Evolutionary conservation across 306 rosid genomes (phyloP), one percentile per base, ranked within the genome.

Genomic region (Trifolium fragiferum): DNA sequence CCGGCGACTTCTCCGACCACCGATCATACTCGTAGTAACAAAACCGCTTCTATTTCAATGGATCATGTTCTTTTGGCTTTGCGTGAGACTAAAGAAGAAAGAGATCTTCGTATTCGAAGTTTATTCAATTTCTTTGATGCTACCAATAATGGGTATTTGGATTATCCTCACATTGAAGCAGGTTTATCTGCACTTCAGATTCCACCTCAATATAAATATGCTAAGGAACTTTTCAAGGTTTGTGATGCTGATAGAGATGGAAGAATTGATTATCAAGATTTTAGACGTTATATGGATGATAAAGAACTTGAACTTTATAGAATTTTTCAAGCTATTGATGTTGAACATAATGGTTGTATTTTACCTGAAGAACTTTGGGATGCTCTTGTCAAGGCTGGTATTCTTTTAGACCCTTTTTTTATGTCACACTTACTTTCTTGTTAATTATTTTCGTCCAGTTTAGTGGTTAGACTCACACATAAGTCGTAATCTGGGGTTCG

Each of bases 301-400:
- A 86, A 86, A 79, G 89, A 86, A 57, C 70, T 86, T 57, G 87
- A 86, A 51, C 89, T 86, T 83, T 86, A 86, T 38, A 78, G 87
- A 16, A 86, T 86, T 23, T 86, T 86, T 82, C 89, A 83, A 66
- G 87, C 87, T 15, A 83, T 86, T 77, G 89, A 86, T 80, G 89
- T 86, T 0, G 83, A 80, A 63, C 89, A 86, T 70, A 83, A 47
- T 80, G 89, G 89, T 66, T 74, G 82, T 81, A 86, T 86, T 86
- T 80, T 83, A 21, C 89, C 89, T 41, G 89, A 86, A 70, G 87
- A 83, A 76, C 87, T 86, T 40, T 86, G 82, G 83, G 89, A 86
- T 80, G 89, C 89, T 20, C 89, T 86, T 83, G 87, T 80, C 60
- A 80, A 72, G 85, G 87, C 89, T 86, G 89, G 89, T 83, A 83